phyloP scores from a whole-genome alignment of 2,329 filamentous ascomycete species.

The Dactylellina parvicollis region DNA sequence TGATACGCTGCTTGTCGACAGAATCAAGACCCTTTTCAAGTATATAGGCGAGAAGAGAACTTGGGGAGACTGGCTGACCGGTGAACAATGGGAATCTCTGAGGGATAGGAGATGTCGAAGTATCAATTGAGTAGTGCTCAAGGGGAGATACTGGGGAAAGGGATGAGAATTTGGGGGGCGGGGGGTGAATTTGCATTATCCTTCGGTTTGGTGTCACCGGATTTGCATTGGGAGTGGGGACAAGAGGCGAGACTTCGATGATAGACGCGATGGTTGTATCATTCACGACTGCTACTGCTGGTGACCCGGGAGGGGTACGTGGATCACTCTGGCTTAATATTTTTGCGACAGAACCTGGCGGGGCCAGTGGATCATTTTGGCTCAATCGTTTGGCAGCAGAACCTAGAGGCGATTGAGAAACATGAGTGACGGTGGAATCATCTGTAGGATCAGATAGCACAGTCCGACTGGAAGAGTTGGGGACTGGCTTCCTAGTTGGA shows the following conservation, averaged over 20 bases:
- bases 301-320: neutral
- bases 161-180: slow-evolving; percentile 28
- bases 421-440: slow-evolving; percentile 28
- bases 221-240: neutral
- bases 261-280: slow-evolving; percentile 21
- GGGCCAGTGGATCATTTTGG: too few relatives aligned
- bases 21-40: slow-evolving; percentile 24
- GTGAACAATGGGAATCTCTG: slow-evolving; percentile 38
- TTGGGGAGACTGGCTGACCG: slow-evolving; percentile 29
- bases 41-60: slow-evolving; percentile 28
- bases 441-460: slow-evolving; percentile 24
- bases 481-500: neutral
- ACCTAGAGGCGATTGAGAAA: slow-evolving; percentile 24
- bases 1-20: slow-evolving; percentile 14
- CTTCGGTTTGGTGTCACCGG: slow-evolving; percentile 23
- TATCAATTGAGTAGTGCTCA: slow-evolving; percentile 26
- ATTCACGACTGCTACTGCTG: slow-evolving; percentile 12
- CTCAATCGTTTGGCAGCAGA: neutral
- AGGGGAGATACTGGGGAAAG: slow-evolving; percentile 34
- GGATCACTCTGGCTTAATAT: neutral
- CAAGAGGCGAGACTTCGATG: slow-evolving; percentile 31
- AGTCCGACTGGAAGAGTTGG: slow-evolving; percentile 9
- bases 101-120: slow-evolving; percentile 23
- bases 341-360: too few relatives aligned
- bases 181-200: slow-evolving; percentile 27